Conservation (phyloP, 2,329 filamentous ascomycete genomes). For the Paraphoma sp. region DNA sequence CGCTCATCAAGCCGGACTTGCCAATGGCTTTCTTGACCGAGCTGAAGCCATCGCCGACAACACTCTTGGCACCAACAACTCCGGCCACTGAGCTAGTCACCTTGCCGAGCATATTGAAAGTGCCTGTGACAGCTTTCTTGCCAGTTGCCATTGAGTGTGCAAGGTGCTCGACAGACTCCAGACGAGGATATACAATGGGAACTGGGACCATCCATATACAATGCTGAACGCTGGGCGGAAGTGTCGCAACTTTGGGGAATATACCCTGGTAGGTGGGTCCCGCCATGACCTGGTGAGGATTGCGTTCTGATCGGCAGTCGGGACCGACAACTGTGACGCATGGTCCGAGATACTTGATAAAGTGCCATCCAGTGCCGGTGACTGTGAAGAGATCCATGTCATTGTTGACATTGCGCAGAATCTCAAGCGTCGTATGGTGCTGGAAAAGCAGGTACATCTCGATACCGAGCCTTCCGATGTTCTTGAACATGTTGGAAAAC, state of each 20-base stretch:
- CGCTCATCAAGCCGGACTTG: slow-evolving; percentile 94
- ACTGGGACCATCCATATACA: slow-evolving; percentile 96
- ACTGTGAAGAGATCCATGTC: slow-evolving; percentile 95
- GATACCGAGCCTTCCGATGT: slow-evolving; percentile 91
- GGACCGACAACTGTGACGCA: slow-evolving; percentile 88
- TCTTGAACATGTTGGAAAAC: slow-evolving; percentile 96
- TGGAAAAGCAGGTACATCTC: slow-evolving; percentile 99
- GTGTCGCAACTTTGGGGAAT: slow-evolving; percentile 90
- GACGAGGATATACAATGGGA: slow-evolving; percentile 85
- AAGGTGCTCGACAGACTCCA: slow-evolving; percentile 90
- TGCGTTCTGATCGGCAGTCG: slow-evolving; percentile 91
- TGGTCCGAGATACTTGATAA: slow-evolving; percentile 94
- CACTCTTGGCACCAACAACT: slow-evolving; percentile 91
- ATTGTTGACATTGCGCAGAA: slow-evolving; percentile 85
- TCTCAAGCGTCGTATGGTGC: slow-evolving; percentile 93
- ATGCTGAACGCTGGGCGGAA: slow-evolving; percentile 93
- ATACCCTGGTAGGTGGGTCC: slow-evolving; percentile 97
- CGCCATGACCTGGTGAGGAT: slow-evolving; percentile 88
- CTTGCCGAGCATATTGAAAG: slow-evolving; percentile 95
- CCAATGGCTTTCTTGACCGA: slow-evolving; percentile 96
- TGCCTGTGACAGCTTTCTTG: slow-evolving; percentile 95
- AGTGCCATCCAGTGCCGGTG: slow-evolving; percentile 98
- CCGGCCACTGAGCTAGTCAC: slow-evolving; percentile 94
- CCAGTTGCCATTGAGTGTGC: slow-evolving; percentile 91
- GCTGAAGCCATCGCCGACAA: slow-evolving; percentile 90